Conservation (phyloP, 345 rosid species). For the Acer campestre region DNA sequence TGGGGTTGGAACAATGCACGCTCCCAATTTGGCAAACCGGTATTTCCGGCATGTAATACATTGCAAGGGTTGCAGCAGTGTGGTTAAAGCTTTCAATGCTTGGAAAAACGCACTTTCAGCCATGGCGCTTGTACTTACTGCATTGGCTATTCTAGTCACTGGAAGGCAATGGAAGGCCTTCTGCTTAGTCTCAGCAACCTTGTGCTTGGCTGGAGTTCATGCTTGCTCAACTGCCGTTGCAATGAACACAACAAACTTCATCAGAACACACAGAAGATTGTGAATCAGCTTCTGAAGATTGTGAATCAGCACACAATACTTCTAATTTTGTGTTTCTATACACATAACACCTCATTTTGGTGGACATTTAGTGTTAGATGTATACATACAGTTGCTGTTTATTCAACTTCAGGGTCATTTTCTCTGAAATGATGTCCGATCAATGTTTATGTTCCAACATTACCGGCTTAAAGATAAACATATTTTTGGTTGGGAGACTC, state of each 20-base stretch:
- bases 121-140: conserved; percentile 44
- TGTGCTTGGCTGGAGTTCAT: conserved; percentile 62
- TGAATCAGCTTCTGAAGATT: conserved; percentile 62
- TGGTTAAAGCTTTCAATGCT: conserved; percentile 50
- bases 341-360: background rate
- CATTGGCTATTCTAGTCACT: conserved; percentile 66
- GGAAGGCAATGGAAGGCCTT: conserved; percentile 75
- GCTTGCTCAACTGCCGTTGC: conserved; percentile 61
- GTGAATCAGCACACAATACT: conserved; percentile 25
- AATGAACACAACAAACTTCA: conserved; percentile 83
- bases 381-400: background rate
- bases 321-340: background rate
- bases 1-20: conserved; percentile 68
- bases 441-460: no score
- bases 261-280: conserved; percentile 82
- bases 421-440: background rate
- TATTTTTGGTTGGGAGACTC: no score
- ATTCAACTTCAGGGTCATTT: background rate
- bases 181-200: conserved; percentile 53
- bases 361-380: background rate
- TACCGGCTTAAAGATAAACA: no score
- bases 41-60: conserved; percentile 87
- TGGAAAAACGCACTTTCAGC: conserved; percentile 68
- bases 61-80: conserved; percentile 77
- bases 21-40: conserved; percentile 79